These are phyloP conservation scores for Sporothrix pallida DNA, from an alignment of 2,329 filamentous ascomycete species.

Conservation along the genomic window DNA sequence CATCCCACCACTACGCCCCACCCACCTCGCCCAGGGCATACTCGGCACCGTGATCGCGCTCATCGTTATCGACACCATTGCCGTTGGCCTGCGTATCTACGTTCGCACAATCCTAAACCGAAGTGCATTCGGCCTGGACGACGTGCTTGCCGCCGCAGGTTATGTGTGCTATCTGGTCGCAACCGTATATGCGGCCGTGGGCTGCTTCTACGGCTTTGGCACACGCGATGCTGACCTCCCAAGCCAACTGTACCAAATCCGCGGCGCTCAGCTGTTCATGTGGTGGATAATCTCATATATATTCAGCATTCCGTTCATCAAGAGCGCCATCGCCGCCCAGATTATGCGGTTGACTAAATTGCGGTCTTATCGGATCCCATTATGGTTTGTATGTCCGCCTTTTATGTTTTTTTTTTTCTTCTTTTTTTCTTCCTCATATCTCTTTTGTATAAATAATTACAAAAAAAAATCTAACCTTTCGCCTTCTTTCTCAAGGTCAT, in stretches of 20 bases:
- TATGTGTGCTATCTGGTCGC: constrained; percentile 29
- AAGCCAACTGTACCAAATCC: constrained; percentile 23
- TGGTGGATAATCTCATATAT: constrained; percentile 37
- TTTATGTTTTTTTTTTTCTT: background rate
- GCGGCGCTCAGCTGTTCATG: constrained; percentile 33
- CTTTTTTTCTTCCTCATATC: too few relatives aligned
- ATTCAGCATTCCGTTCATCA: constrained; percentile 37
- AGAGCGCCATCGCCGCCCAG: constrained; percentile 36
- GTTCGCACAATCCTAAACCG: constrained; percentile 19
- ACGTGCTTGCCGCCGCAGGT: constrained; percentile 19
- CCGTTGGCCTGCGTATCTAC: constrained; percentile 27
- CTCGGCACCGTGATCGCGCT: constrained; percentile 4
- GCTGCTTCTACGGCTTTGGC: constrained; percentile 36
- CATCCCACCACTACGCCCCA: constrained; percentile 30
- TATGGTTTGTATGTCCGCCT: constrained; percentile 33
- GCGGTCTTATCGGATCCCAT: constrained; percentile 24
- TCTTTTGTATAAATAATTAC: too few relatives aligned
- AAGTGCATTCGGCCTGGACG: constrained; percentile 29
- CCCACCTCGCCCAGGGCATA: constrained; percentile 22
- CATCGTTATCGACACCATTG: constrained; percentile 5
- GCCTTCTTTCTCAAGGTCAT: background rate
- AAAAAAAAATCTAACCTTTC: background rate
- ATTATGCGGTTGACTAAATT: constrained; percentile 36
- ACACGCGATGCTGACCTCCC: constrained; percentile 30
- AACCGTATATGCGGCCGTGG: constrained; percentile 27